These are phyloP conservation scores for Penstemon barbatus DNA, from an alignment of 257 asterid species.

Conservation along the genomic window DNA sequence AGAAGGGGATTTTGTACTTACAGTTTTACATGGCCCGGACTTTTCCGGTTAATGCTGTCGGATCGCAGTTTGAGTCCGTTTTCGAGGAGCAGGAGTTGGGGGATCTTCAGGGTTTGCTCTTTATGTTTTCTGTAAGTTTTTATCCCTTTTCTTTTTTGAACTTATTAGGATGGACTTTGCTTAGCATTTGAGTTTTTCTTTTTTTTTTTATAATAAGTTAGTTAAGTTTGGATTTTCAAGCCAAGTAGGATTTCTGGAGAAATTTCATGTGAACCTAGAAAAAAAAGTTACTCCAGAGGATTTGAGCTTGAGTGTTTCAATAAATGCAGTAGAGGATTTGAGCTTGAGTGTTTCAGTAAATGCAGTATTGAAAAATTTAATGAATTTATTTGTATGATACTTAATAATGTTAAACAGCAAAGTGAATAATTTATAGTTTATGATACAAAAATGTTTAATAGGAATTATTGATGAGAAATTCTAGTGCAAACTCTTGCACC, in stretches of 20 bases:
- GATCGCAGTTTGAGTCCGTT: conserved; percentile 45
- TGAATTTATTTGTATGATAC: too few species aligned
- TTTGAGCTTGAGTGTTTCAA: too few species aligned
- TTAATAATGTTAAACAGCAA: too few species aligned
- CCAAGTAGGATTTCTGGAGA: conserved; percentile 12
- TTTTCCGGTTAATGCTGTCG: conserved; percentile 42
- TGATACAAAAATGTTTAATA: too few species aligned
- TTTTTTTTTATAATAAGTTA: background rate
- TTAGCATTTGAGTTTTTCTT: background rate
- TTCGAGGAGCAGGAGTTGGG: conserved; percentile 64
- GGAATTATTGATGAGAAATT: too few species aligned
- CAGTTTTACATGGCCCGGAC: conserved; percentile 47
- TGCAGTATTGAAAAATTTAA: too few species aligned
- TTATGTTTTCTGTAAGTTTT: conserved; percentile 85
- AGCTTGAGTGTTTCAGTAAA: too few species aligned
- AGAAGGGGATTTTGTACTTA: conserved; percentile 72
- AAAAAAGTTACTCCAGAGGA: background rate
- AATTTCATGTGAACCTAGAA: conserved; percentile 12
- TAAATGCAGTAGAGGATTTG: too few species aligned
- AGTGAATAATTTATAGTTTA: too few species aligned
- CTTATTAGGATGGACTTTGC: background rate
- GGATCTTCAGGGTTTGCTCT: conserved; percentile 87
- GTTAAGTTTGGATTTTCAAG: conserved; percentile 7
- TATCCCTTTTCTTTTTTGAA: background rate
- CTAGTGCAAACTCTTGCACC: too few species aligned